Conservation (phyloP, 306 rosid species). For the Lotus japonicus region DNA sequence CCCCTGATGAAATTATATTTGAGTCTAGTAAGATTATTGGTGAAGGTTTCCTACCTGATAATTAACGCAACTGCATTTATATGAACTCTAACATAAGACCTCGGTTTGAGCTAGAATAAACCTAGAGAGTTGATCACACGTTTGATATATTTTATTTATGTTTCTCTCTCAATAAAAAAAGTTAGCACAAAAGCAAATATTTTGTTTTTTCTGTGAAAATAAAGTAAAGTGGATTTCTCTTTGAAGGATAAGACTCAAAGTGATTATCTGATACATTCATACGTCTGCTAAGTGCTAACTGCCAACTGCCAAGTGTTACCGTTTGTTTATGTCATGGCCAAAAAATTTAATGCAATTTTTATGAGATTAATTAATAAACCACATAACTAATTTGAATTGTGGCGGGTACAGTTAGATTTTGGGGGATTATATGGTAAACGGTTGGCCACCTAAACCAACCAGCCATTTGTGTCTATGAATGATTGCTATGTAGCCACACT, state of each 20-base stretch:
- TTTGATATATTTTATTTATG: neutral
- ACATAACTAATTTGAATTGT: constrained; percentile 41
- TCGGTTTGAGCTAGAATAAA: no score
- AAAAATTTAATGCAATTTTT: neutral
- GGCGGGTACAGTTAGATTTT: constrained; percentile 45
- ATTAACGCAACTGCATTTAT: no score
- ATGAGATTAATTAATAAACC: neutral
- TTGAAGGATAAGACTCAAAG: constrained; percentile 38
- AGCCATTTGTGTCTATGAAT: constrained; percentile 3
- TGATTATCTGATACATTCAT: constrained; percentile 14
- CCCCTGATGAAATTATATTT: no score
- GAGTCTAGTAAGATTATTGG: no score
- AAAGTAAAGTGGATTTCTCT: constrained; percentile 10
- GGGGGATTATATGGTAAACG: constrained; percentile 19
- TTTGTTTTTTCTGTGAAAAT: neutral
- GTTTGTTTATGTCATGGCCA: neutral
- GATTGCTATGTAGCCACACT: constrained; percentile 1
- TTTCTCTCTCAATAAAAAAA: constrained; percentile 1
- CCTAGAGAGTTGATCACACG: no score
- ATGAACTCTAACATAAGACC: no score
- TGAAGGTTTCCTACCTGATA: no score
- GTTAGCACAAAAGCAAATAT: constrained; percentile 2
- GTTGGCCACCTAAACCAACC: constrained; percentile 76
- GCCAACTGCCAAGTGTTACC: neutral
- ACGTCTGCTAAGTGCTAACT: neutral